Percentiles rank a stretch among this genome's conserved stretches.
Conservation (phyloP, 2,329 filamentous ascomycete species). For the Fusarium tanahbumbuense region DNA sequence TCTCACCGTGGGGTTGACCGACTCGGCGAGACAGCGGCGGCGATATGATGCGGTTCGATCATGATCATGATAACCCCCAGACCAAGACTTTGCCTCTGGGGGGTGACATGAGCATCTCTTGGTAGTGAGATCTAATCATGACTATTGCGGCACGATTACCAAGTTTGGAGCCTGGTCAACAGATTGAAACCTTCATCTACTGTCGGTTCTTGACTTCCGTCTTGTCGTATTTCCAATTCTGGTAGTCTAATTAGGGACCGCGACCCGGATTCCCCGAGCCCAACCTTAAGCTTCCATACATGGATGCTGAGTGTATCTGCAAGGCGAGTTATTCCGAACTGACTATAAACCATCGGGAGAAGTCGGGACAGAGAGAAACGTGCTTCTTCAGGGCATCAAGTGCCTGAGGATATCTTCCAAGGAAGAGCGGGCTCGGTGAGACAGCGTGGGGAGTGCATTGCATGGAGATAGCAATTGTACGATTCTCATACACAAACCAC, state of each 20-base stretch:
- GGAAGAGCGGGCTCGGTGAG: conserved; percentile 22
- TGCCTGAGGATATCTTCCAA: conserved; percentile 15
- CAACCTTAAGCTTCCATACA: conserved; percentile 6
- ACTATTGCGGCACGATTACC: neutral
- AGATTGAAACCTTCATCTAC: neutral
- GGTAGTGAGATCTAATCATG: neutral
- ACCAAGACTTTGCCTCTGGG: conserved; percentile 12
- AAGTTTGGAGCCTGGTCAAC: neutral
- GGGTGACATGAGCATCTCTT: conserved; percentile 14
- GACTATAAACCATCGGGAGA: conserved; percentile 5
- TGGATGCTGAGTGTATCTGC: conserved; percentile 11
- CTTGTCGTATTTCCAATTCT: conserved; percentile 22
- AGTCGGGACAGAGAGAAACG: conserved; percentile 9
- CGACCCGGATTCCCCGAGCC: conserved; percentile 30
- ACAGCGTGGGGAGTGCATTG: conserved; percentile 30
- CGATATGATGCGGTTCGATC: conserved; percentile 24
- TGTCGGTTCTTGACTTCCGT: neutral
- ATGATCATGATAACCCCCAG: conserved; percentile 24
- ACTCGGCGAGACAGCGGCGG: conserved; percentile 42
- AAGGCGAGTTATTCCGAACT: conserved; percentile 18
- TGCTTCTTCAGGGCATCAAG: conserved; percentile 1
- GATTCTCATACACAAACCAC: conserved; percentile 37
- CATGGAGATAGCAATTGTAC: conserved; percentile 36
- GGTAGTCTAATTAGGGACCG: conserved; percentile 16
- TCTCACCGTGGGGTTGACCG: conserved; percentile 44